These are phyloP conservation scores for Cyclocybe aegerita DNA, from an alignment of 768 basidiomycete species.

Conservation along the genomic window DNA sequence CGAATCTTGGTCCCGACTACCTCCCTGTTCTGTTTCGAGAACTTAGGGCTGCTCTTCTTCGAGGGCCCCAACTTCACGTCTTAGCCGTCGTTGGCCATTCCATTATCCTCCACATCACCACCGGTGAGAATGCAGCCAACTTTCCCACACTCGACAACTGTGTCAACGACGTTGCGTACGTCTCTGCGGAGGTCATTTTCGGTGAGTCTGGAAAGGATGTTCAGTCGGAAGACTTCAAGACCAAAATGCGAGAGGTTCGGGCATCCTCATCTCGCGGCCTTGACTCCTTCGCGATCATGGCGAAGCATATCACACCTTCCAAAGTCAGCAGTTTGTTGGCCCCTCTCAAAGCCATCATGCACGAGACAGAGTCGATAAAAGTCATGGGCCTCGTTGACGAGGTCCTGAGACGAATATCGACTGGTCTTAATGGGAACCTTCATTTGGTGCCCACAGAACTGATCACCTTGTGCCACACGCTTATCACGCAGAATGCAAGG, in stretches of 20 bases:
- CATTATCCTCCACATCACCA: constrained; percentile 77
- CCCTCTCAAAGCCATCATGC: constrained; percentile 83
- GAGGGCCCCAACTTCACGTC: constrained; percentile 94
- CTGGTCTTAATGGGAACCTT: constrained; percentile 82
- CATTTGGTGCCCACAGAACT: constrained; percentile 69
- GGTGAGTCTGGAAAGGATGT: constrained; percentile 92
- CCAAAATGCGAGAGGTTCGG: constrained; percentile 90
- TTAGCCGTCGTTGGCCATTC: constrained; percentile 84
- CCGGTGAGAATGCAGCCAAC: constrained; percentile 47
- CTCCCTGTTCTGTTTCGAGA: constrained; percentile 76
- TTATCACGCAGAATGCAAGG: constrained; percentile 87
- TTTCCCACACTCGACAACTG: constrained; percentile 74
- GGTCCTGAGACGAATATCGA: constrained; percentile 76
- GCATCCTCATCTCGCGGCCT: constrained; percentile 80
- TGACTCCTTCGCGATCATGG: constrained; percentile 81
- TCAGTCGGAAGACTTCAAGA: constrained; percentile 87
- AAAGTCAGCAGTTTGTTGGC: constrained; percentile 75
- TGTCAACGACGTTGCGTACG: constrained; percentile 74
- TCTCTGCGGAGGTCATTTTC: constrained; percentile 89
- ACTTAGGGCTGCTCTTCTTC: constrained; percentile 77
- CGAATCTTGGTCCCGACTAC: constrained; percentile 70
- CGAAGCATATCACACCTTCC: constrained; percentile 73
- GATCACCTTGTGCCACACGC: constrained; percentile 80
- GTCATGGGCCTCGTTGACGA: constrained; percentile 87
- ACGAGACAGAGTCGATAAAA: constrained; percentile 78